Percentiles rank a stretch among this genome's conserved stretches.
Evolutionary conservation across 2,329 filamentous ascomycete genomes (phyloP).

Genomic region (Microdochium paspali): DNA sequence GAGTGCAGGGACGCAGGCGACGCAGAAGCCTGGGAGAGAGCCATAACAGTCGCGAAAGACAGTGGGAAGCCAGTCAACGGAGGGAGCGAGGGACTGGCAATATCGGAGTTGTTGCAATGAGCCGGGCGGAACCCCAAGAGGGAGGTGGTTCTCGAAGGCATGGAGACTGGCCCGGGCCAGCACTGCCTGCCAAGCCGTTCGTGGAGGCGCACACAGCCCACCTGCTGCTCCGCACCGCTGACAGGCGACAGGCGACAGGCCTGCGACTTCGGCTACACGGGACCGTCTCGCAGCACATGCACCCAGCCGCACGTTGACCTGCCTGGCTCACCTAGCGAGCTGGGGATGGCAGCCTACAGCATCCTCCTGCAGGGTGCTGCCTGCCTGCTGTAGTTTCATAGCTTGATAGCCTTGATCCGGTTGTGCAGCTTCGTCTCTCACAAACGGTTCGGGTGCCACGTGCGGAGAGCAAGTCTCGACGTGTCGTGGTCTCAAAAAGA

Average conservation of each 20-base stretch:
- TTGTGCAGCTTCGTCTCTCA: too few relatives aligned
- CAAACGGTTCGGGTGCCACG: too few relatives aligned
- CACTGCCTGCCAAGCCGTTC: not conserved
- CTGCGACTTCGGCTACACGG: not conserved
- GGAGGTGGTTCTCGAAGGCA: not conserved
- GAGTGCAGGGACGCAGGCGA: not conserved
- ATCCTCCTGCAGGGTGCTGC: too few relatives aligned
- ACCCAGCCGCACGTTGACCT: too few relatives aligned
- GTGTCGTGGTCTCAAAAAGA: too few relatives aligned
- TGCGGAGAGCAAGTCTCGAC: too few relatives aligned
- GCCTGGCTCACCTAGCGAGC: too few relatives aligned
- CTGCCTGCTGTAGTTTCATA: too few relatives aligned
- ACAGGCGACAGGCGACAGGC: not conserved
- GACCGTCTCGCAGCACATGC: not conserved
- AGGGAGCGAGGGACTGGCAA: not conserved
- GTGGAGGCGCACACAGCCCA: constrained; percentile 1
- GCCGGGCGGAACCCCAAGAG: not conserved
- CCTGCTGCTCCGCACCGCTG: not conserved
- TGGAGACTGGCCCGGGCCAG: not conserved
- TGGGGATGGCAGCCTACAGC: too few relatives aligned
- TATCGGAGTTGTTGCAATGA: not conserved
- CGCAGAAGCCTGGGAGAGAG: not conserved
- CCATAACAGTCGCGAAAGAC: not conserved
- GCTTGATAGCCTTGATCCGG: too few relatives aligned
- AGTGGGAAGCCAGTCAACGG: not conserved